Base-by-base conservation (phyloP, 805 yeast genomes). In the Priceomyces carsonii region DNA sequence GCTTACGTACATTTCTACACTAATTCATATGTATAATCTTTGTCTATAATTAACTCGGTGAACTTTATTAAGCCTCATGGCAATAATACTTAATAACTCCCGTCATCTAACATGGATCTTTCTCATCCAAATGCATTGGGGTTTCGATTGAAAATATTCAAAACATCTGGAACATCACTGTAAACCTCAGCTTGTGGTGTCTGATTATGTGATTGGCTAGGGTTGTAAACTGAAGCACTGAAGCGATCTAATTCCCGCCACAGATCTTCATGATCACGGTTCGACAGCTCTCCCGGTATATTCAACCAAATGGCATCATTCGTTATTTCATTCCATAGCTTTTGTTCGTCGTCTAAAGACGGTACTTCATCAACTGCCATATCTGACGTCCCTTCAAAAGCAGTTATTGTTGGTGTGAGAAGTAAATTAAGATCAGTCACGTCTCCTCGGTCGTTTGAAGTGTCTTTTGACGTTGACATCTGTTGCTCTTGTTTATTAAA, bases 271-370 rank as follows among this genome's bases (percentile, higher is more conserved):
- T n/a, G n/a, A n/a, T n/a, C n/a, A n/a, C n/a, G n/a, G n/a, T 46
- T 47, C 9, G 51, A 51, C 30, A 42, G 46, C 1, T 49, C 57
- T 4, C 51, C 53, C 8, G 57, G 39, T 5, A 56, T 57, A 43
- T 64, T 66, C 37, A 85, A 57, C 95, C 95, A 85, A 45, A 76
- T 80, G 0, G 90, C 90, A 48, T 83, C 87, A 48, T 75, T 76
- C 0, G 89, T 79, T 36, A 85, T 80, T 43, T 84, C 90, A 50
- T 77, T 80, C 95, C 95, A 85, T 20, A 85, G 59, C 41, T 81
- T 55, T 36, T 67, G 74, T 39, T 69, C 74, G 30, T 66, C 73
- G 25, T 61, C 66, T 18, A 64, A 42, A 38, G 62, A 61, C 0
- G 71, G 63, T 24, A n/a, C 73, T 42, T 68, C 74, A 18, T 67